Conservation (phyloP, 352 stramenopile genomes). For the Pythium aristosporum region DNA sequence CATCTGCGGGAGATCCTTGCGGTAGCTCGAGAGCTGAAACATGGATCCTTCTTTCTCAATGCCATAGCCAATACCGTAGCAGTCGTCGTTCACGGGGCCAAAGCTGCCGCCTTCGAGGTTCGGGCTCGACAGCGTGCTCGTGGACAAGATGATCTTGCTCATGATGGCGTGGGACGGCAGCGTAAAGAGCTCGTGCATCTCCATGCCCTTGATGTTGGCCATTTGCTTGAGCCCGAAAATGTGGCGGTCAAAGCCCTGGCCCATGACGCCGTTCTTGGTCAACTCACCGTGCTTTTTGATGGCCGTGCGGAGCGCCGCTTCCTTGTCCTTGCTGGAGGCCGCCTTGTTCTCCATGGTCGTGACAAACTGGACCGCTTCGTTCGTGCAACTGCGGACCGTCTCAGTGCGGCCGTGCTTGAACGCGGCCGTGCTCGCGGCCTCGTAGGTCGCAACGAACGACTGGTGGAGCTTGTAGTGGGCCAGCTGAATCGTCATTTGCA, state of each 20-base stretch:
- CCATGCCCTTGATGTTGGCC: constrained; percentile 53
- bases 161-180: constrained; percentile 76
- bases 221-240: constrained; percentile 80
- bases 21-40: constrained; percentile 87
- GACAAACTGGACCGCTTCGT: constrained; percentile 80
- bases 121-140: constrained; percentile 84
- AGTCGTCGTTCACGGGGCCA: constrained; percentile 86
- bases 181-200: constrained; percentile 76
- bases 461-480: constrained; percentile 84
- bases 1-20: constrained; percentile 69
- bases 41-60: constrained; percentile 81
- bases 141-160: constrained; percentile 90
- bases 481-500: constrained; percentile 91
- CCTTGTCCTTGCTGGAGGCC: constrained; percentile 60
- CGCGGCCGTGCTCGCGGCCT: constrained; percentile 86
- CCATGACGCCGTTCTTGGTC: constrained; percentile 90
- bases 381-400: constrained; percentile 88
- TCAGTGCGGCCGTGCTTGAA: constrained; percentile 92
- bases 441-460: constrained; percentile 85
- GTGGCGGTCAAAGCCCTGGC: constrained; percentile 88
- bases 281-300: constrained; percentile 88
- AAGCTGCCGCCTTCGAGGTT: constrained; percentile 88
- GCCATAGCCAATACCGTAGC: constrained; percentile 89
- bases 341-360: constrained; percentile 61
- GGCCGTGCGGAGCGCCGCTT: constrained; percentile 53